Evolutionary conservation across 164 flowering plant genomes (phyloP).

Genomic region (Vitis cinerea): DNA sequence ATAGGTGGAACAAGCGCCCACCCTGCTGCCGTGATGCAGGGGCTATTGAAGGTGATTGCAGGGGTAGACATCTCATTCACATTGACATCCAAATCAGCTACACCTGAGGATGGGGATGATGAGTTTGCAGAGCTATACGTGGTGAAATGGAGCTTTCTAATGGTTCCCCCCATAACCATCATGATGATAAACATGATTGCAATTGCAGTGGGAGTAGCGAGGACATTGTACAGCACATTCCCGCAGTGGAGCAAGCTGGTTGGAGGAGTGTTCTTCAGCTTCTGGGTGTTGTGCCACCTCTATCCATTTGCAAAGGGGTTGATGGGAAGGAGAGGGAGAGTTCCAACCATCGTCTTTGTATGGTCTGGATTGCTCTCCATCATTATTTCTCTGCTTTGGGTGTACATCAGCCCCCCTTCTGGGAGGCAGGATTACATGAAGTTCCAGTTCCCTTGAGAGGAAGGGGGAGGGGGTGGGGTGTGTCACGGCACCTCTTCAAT

Average conservation of each 20-base stretch:
- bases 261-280: slow-evolving; percentile 95
- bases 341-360: slow-evolving; percentile 83
- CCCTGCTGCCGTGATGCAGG: slow-evolving; percentile 89
- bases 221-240: slow-evolving; percentile 78
- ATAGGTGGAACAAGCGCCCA: slow-evolving; percentile 96
- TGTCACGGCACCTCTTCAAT: too few relatives aligned
- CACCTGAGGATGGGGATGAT: slow-evolving; percentile 78
- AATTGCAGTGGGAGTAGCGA: slow-evolving; percentile 65
- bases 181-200: slow-evolving; percentile 79
- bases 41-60: slow-evolving; percentile 78
- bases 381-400: slow-evolving; percentile 74
- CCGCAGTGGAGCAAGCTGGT: slow-evolving; percentile 93
- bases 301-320: slow-evolving; percentile 92
- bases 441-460: slow-evolving; percentile 52
- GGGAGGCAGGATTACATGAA: slow-evolving; percentile 34
- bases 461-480: too few relatives aligned
- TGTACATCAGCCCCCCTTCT: slow-evolving; percentile 67
- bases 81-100: slow-evolving; percentile 76
- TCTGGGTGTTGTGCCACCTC: slow-evolving; percentile 86
- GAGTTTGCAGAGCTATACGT: slow-evolving; percentile 79
- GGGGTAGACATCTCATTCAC: slow-evolving; percentile 93
- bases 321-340: slow-evolving; percentile 84
- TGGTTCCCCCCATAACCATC: slow-evolving; percentile 82
- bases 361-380: slow-evolving; percentile 90
- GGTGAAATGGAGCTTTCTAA: slow-evolving; percentile 76